Evolutionary conservation across 2,329 filamentous ascomycete species (phyloP), one percentile per base, ranked within the genome.

Genomic region (Bisporella sp.): DNA sequence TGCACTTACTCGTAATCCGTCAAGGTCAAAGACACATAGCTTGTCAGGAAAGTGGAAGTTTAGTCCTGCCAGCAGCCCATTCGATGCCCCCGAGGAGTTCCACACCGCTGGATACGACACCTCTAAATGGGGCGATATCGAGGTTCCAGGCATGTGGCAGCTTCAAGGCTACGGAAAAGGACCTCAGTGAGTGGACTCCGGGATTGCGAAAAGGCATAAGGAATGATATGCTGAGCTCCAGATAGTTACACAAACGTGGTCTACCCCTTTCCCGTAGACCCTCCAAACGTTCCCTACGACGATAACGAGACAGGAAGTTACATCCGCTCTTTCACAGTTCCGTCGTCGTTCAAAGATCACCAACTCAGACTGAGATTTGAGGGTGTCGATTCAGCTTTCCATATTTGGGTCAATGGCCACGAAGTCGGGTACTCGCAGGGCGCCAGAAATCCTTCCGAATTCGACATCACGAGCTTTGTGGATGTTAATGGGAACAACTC

Each of bases 351-450:
- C 52, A 58, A 67, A 41, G 53, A 55, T 32, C 44, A 66, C 28
- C 73, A 78, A 48, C 62, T 79, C 31, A 68, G 77, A 13, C 61
- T 81, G 7, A 66, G 78, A 31, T 81, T 81, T 49, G 78, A 81
- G 52, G 78, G 78, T 1, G 78, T 81, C 1, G 78, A 81, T 54
- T 74, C 74, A 51, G 72, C 77, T 0, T 81, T 76, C 54, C 76
- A 80, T 62, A 66, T 81, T 5, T 81, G 72, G 70, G 62, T 82
- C 3, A 81, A 82, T 56, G 76, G 76, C 1, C 66, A 69, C 43
- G 67, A 74, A 51, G 68, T 80, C 9, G 78, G 78, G 6, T 81
- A 81, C 59, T 74, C 72, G 29, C 77, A 81, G 57, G 78, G 77
- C 12, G 74, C 73, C 32, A 68, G 78, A 31, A 81, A 81, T 55